Evolutionary conservation across 257 asterid genomes (phyloP), one percentile per base, ranked within the genome.

Genomic region (Agastache rugosa): DNA sequence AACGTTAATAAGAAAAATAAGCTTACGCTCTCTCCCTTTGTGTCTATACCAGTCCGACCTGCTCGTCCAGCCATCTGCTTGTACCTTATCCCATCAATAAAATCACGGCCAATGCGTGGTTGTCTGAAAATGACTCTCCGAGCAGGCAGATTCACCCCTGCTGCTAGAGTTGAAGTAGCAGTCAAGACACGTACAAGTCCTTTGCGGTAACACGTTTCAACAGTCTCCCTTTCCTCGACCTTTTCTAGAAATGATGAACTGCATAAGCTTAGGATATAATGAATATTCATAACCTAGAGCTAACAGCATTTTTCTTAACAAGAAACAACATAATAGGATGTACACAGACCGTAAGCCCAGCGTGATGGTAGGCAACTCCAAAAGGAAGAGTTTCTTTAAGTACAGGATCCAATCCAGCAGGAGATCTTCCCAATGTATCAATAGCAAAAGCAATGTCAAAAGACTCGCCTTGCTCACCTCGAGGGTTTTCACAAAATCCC

Each of bases 351-450:
- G 96, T 94, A 75, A 94, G 97, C 70, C 99, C 99, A 75, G 99
- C 99, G 77, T 94, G 99, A 85, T 94, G 99, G 80, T 94, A 94
- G 50, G 99, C 99, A 78, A 94, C 99, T 79, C 99, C 98, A 71
- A 82, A 39, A 67, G 97, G 98, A 86, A 94, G 92, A 79, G 96
- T 92, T 87, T 90, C 99, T 87, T 90, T 93, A 31, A 94, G 88
- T 68, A 85, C 37, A 65, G 97, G 92, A 83, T 94, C 99, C 90
- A 94, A 86, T 50, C 98, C 99, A 31, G 96, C 93, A 42, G 99
- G 97, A 79, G 97, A 90, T 82, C 93, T 90, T 79, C 87, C 91
- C 83, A 94, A 83, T 22, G 90, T 88, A 75, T 94, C 97, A 75
- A 92, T 85, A 54, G 97, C 97, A 78, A 76, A 83, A 76, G 79